These are phyloP conservation scores for Apiotrichum laibachii DNA, from an alignment of 1,284 basidiomycete species.

Conservation along the genomic window DNA sequence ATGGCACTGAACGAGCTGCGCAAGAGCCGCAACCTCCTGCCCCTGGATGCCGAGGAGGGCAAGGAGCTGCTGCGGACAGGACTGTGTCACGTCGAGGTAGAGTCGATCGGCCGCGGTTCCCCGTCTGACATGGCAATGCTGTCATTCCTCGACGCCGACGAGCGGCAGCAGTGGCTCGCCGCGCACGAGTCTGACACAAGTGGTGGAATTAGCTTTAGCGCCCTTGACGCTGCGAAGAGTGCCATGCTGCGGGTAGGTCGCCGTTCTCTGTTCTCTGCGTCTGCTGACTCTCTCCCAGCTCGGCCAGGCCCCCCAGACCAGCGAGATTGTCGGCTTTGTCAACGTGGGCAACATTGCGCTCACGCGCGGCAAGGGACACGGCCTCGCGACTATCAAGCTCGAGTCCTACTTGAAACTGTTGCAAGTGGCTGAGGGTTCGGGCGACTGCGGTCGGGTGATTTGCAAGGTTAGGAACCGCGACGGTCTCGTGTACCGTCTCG, in stretches of 20 bases:
- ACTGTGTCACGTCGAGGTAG: conserved; percentile 63
- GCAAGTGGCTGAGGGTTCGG: conserved; percentile 53
- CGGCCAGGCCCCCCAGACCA: conserved; percentile 52
- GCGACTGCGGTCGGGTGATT: conserved; percentile 25
- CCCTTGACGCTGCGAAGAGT: conserved; percentile 37
- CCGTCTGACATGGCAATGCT: conserved; percentile 71
- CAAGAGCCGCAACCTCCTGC: conserved; percentile 56
- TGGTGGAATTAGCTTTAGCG: conserved; percentile 16
- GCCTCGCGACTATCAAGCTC: conserved; percentile 67
- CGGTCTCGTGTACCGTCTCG: conserved; percentile 52
- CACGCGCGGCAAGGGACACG: conserved; percentile 68
- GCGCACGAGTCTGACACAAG: conserved; percentile 36
- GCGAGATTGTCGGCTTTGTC: conserved; percentile 68
- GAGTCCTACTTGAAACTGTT: conserved; percentile 55
- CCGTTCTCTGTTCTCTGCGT: not conserved
- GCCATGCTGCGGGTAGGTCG: conserved; percentile 55
- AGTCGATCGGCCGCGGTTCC: conserved; percentile 64
- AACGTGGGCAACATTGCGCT: conserved; percentile 77
- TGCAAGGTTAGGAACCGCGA: conserved; percentile 55
- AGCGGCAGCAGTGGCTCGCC: conserved; percentile 55
- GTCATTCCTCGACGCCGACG: conserved; percentile 60
- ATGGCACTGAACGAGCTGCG: conserved; percentile 62
- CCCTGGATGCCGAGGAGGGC: conserved; percentile 49
- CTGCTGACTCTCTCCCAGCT: conserved; percentile 49
- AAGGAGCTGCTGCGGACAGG: conserved; percentile 59